Evolutionary conservation across 306 rosid species (phyloP).

Genomic region (Vigna hirtella): DNA sequence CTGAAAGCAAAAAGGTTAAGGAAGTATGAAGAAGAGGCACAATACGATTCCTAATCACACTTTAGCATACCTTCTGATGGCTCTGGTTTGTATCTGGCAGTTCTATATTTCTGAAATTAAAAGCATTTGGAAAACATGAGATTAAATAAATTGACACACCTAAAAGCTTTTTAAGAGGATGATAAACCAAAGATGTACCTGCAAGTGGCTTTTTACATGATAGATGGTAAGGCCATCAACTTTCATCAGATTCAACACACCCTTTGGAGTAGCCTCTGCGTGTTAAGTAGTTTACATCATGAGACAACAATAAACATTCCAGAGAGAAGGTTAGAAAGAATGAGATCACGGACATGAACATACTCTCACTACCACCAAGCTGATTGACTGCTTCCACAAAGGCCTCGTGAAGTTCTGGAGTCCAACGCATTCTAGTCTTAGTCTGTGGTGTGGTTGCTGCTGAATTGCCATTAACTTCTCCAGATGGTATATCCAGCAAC

Average conservation of each 20-base stretch:
- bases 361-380: slow-evolving; percentile 93
- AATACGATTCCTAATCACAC: slow-evolving; percentile 39
- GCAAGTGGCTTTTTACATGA: slow-evolving; percentile 97
- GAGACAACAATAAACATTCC: slow-evolving; percentile 33
- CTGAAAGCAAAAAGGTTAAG: slow-evolving; percentile 1
- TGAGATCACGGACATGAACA: slow-evolving; percentile 46
- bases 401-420: slow-evolving; percentile 94
- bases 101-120: slow-evolving; percentile 86
- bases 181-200: slow-evolving; percentile 57
- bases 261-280: slow-evolving; percentile 98
- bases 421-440: slow-evolving; percentile 97
- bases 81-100: slow-evolving; percentile 94
- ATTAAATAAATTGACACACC: slow-evolving; percentile 9
- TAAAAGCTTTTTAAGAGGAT: slow-evolving; percentile 30
- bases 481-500: slow-evolving; percentile 50
- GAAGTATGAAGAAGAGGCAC: slow-evolving; percentile 37
- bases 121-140: not conserved
- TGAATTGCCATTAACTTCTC: slow-evolving; percentile 59
- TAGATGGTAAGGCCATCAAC: slow-evolving; percentile 90
- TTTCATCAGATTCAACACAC: slow-evolving; percentile 84
- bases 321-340: slow-evolving; percentile 26
- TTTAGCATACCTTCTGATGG: slow-evolving; percentile 74
- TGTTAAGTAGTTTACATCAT: slow-evolving; percentile 31
- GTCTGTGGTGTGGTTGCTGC: slow-evolving; percentile 56
- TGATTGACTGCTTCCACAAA: slow-evolving; percentile 91